phyloP scores from a whole-genome alignment of 495 filamentous ascomycete species.

The Penicillium ochrochloron region DNA sequence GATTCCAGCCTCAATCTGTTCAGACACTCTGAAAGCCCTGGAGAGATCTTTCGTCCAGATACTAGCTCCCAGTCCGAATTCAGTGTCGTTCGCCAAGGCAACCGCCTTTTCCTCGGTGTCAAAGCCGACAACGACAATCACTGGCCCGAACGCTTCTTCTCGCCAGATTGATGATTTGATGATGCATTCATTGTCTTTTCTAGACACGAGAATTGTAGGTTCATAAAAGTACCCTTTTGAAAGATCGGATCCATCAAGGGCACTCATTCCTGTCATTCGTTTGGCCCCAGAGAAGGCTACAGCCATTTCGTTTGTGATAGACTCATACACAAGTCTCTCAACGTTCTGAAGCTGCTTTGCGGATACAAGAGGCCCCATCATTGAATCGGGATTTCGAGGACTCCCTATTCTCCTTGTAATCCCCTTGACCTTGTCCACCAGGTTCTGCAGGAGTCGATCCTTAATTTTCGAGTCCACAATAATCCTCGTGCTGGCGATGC shows the following conservation, averaged over 20 bases:
- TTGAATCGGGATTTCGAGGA: constrained; percentile 23
- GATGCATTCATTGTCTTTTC: constrained; percentile 10
- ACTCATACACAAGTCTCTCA: constrained; percentile 31
- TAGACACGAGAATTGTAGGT: constrained; percentile 55
- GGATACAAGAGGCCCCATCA: constrained; percentile 33
- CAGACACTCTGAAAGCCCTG: constrained; percentile 52
- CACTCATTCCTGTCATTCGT: constrained; percentile 33
- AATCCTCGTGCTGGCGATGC: constrained; percentile 63
- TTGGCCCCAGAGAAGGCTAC: constrained; percentile 39
- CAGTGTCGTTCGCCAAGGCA: constrained; percentile 44
- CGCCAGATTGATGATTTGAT: constrained; percentile 35
- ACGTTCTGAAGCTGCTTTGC: constrained; percentile 24
- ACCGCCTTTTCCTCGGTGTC: constrained; percentile 47
- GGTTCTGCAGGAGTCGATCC: constrained; percentile 35
- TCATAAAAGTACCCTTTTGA: constrained; percentile 61
- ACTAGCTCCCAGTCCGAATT: constrained; percentile 47
- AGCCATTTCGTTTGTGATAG: constrained; percentile 34
- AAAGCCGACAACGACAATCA: constrained; percentile 48
- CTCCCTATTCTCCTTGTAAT: constrained; percentile 40
- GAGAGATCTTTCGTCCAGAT: constrained; percentile 59
- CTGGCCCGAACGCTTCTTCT: constrained; percentile 56
- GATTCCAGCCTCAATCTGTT: constrained; percentile 54
- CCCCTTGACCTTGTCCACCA: constrained; percentile 46
- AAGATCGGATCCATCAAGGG: constrained; percentile 26
- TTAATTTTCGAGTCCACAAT: constrained; percentile 56